Percentiles rank a stretch among this genome's conserved stretches.
Evolutionary conservation across 208 protist genomes (phyloP).

Genomic region (Balamuthia mandrillaris): DNA sequence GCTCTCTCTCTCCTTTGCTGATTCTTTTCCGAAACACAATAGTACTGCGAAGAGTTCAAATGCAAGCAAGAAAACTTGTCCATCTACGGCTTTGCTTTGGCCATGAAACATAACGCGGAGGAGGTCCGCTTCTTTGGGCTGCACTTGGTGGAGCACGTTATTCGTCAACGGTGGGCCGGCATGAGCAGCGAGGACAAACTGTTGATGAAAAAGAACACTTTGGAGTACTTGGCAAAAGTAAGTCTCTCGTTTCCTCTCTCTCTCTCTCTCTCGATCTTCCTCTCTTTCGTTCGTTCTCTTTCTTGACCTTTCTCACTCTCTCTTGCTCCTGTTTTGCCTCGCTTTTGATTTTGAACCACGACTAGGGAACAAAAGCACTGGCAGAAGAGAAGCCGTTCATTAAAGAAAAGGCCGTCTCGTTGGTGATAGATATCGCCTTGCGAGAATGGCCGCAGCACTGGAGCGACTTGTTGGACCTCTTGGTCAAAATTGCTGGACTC

Average conservation of each 20-base stretch:
- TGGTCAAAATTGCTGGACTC: neutral
- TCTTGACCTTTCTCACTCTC: neutral
- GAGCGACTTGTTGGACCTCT: neutral
- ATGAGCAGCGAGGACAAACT: neutral
- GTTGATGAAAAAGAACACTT: too few relatives aligned
- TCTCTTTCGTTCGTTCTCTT: neutral
- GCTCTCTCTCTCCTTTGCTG: neutral
- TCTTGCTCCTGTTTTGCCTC: too few relatives aligned
- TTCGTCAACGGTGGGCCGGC: neutral
- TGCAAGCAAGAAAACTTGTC: neutral
- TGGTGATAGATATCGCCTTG: neutral
- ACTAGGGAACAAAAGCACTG: neutral
- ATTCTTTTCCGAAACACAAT: neutral
- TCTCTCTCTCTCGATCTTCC: neutral
- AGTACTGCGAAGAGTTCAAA: neutral
- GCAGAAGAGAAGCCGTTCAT: neutral
- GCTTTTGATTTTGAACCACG: too few relatives aligned
- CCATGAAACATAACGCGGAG: neutral
- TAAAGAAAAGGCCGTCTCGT: neutral
- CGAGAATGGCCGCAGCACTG: neutral
- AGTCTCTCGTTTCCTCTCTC: neutral
- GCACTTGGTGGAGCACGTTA: slow-evolving; percentile 7
- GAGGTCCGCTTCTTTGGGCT: neutral
- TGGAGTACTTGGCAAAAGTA: neutral
- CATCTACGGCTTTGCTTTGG: neutral